A percentile compares a stretch with the other conserved stretches of the same genome.
These are phyloP conservation scores for Starmerella sirachaensis DNA, from an alignment of 805 yeast species.

Conservation along the genomic window DNA sequence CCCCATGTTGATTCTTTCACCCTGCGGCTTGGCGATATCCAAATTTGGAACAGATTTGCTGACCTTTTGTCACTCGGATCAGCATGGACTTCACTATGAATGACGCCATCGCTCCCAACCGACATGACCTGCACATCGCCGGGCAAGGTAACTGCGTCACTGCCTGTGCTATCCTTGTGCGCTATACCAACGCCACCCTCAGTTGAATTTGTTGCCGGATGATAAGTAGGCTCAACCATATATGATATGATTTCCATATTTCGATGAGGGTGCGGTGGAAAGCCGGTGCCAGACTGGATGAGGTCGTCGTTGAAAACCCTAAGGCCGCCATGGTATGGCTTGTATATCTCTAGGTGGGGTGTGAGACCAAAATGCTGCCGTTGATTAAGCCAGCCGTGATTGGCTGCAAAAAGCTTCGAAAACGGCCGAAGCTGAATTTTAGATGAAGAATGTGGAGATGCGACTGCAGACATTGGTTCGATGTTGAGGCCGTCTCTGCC, in stretches of 20 bases:
- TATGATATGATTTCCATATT: slow-evolving; percentile 6
- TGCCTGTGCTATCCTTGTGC: slow-evolving; percentile 5
- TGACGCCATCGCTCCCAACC: slow-evolving; percentile 5
- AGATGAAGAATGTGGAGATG: too few species aligned
- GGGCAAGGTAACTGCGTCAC: slow-evolving; percentile 3
- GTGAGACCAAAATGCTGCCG: slow-evolving; percentile 8
- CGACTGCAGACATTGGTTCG: too few species aligned
- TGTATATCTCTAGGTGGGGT: slow-evolving; percentile 1
- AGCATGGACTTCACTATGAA: slow-evolving; percentile 3
- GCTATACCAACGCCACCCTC: slow-evolving; percentile 8
- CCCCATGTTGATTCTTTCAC: slow-evolving; percentile 13
- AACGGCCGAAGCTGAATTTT: too few species aligned
- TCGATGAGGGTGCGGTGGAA: slow-evolving; percentile 9
- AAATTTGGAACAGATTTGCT: slow-evolving; percentile 14
- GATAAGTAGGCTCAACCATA: background rate
- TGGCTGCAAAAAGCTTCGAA: too few species aligned
- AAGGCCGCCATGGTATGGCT: slow-evolving; percentile 5
- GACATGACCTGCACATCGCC: slow-evolving; percentile 10
- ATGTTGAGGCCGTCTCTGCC: too few species aligned
- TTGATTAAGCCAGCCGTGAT: too few species aligned
- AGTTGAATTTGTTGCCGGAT: slow-evolving; percentile 1
- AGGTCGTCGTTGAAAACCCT: slow-evolving; percentile 10
- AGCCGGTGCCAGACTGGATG: background rate
- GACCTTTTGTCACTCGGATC: background rate
- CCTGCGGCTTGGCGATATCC: slow-evolving; percentile 14